phyloP scores from a whole-genome alignment of 208 protist genomes.

The Acanthamoeba castellanii region DNA sequence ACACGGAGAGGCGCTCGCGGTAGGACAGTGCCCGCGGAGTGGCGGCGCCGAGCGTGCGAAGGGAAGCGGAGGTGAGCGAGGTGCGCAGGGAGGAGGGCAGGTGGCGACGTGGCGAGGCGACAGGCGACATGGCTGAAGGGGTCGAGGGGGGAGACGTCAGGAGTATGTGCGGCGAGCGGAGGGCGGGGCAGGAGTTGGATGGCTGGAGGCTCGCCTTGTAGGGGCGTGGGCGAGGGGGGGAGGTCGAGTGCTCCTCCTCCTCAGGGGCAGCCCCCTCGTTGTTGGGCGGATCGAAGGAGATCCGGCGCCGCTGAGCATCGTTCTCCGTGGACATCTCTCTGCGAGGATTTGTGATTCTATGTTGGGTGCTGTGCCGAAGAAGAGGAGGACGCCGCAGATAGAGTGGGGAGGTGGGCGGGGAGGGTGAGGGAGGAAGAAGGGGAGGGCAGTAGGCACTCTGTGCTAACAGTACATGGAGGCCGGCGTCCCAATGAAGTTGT shows the following conservation, averaged over 20 bases:
- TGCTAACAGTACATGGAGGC: no score
- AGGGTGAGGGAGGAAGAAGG: no score
- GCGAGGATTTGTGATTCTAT: not conserved
- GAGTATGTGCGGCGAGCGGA: not conserved
- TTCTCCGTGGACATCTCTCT: not conserved
- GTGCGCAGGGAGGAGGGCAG: not conserved
- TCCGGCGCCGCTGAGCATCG: not conserved
- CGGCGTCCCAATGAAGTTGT: no score
- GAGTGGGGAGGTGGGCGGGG: no score
- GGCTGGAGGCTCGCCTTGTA: not conserved
- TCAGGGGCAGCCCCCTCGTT: not conserved
- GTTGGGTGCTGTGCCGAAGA: no score
- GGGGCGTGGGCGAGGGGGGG: not conserved
- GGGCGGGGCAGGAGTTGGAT: constrained; percentile 7
- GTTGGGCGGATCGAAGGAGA: not conserved
- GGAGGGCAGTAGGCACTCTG: no score
- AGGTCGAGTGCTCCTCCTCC: not conserved
- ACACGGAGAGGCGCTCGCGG: not conserved
- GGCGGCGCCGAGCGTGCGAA: not conserved
- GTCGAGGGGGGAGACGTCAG: not conserved
- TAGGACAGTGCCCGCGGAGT: not conserved
- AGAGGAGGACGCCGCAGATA: no score
- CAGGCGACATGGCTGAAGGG: not conserved
- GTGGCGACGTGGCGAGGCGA: not conserved
- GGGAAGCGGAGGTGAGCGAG: not conserved